Evolutionary conservation across 345 rosid species (phyloP).

Genomic region (Chamaenerion angustifolium): DNA sequence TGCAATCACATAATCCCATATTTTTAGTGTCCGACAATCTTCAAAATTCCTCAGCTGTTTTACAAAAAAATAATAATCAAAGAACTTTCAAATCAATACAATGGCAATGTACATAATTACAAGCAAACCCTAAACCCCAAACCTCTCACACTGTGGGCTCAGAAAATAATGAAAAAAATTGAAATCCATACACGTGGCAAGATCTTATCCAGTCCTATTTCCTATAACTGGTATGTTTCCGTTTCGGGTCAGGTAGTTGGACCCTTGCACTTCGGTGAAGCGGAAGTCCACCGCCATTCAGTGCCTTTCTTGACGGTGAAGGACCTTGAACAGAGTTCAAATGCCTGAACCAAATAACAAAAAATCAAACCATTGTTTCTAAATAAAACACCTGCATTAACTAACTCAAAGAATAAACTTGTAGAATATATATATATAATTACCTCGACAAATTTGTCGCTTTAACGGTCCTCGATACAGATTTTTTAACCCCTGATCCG

Average conservation of each 20-base stretch:
- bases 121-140: too few relatives aligned
- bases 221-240: constrained; percentile 24
- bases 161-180: too few relatives aligned
- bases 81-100: too few relatives aligned
- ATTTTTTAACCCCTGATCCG: constrained; percentile 36
- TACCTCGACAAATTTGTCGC: constrained; percentile 40
- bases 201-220: constrained; percentile 17
- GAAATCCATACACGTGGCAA: constrained; percentile 6
- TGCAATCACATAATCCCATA: too few relatives aligned
- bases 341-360: constrained; percentile 25
- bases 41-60: too few relatives aligned
- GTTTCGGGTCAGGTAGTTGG: constrained; percentile 43
- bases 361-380: too few relatives aligned
- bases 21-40: too few relatives aligned
- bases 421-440: not conserved
- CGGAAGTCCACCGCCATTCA: constrained; percentile 29
- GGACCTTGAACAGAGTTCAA: constrained; percentile 33
- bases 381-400: not conserved
- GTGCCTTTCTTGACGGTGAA: constrained; percentile 49
- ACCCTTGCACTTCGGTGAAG: constrained; percentile 38
- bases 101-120: too few relatives aligned
- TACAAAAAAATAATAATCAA: too few relatives aligned
- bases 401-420: not conserved
- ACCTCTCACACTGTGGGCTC: too few relatives aligned
- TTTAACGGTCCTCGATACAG: constrained; percentile 34